Percentiles rank a stretch among this genome's conserved stretches.
Conservation (phyloP, 2,329 filamentous ascomycete genomes). For the Xylariales sp. region DNA sequence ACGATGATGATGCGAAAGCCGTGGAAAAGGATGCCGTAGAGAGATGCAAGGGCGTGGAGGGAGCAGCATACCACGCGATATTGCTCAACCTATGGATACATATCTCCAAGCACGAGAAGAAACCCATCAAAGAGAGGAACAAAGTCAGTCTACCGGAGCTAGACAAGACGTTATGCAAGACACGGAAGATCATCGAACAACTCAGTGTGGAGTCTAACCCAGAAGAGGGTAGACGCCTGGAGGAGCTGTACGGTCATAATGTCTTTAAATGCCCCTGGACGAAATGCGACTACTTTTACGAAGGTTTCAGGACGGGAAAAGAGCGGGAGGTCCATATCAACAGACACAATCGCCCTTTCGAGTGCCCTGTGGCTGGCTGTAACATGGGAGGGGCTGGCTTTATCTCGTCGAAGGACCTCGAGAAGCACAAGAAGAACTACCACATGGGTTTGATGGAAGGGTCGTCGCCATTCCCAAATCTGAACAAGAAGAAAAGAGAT, state of each 20-base stretch:
- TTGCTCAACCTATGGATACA: slow-evolving; percentile 23
- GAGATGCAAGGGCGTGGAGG: slow-evolving; percentile 13
- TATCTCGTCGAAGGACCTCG: slow-evolving; percentile 4
- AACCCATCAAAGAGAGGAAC: slow-evolving; percentile 16
- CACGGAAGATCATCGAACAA: slow-evolving; percentile 13
- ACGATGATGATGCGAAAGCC: neutral
- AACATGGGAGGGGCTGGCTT: slow-evolving; percentile 1
- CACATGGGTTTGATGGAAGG: neutral
- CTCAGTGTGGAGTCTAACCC: neutral
- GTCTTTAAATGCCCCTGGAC: slow-evolving; percentile 6
- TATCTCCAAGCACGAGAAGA: slow-evolving; percentile 19
- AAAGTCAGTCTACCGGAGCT: slow-evolving; percentile 25
- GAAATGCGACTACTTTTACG: slow-evolving; percentile 3
- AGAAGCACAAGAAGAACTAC: slow-evolving; percentile 7
- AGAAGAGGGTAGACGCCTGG: neutral
- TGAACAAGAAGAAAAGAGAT: slow-evolving; percentile 3
- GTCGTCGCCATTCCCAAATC: neutral
- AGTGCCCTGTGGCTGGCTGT: slow-evolving; percentile 2
- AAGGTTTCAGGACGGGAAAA: slow-evolving; percentile 3
- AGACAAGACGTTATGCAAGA: slow-evolving; percentile 17
- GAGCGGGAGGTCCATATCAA: slow-evolving; percentile 3
- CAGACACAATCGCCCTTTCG: slow-evolving; percentile 1
- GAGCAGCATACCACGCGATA: slow-evolving; percentile 16
- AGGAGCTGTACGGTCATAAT: slow-evolving; percentile 1
- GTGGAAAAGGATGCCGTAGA: slow-evolving; percentile 3